Percentiles rank a stretch among this genome's conserved stretches.
phyloP scores from a whole-genome alignment of 352 stramenopile genomes.

The Globisporangium acanthophoron region DNA sequence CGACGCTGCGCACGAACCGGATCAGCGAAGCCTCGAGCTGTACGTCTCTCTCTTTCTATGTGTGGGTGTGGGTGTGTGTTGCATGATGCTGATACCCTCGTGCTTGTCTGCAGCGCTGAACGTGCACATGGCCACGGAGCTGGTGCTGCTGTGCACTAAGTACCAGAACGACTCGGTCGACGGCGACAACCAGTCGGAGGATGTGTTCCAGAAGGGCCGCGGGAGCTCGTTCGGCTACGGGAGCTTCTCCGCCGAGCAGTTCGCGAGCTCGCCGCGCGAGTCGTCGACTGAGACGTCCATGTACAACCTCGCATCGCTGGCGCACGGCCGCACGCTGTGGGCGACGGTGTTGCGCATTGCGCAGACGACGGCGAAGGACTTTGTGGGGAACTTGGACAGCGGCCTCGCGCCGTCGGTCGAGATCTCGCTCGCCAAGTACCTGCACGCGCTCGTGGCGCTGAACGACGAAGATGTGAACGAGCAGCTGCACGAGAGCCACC shows the following conservation, averaged over 20 bases:
- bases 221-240: slow-evolving; percentile 41
- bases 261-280: slow-evolving; percentile 47
- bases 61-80: not conserved
- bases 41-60: slow-evolving; percentile 10
- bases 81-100: not conserved
- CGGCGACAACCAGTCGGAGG: slow-evolving; percentile 25
- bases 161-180: slow-evolving; percentile 41
- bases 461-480: slow-evolving; percentile 59
- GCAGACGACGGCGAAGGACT: slow-evolving; percentile 32
- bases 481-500: slow-evolving; percentile 47
- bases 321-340: slow-evolving; percentile 55
- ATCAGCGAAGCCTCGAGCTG: slow-evolving; percentile 49
- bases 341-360: slow-evolving; percentile 41
- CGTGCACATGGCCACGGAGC: slow-evolving; percentile 68
- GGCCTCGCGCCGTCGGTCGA: slow-evolving; percentile 68
- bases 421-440: slow-evolving; percentile 77
- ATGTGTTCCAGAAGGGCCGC: slow-evolving; percentile 24
- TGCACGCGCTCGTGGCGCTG: slow-evolving; percentile 70
- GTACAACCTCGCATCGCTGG: slow-evolving; percentile 74
- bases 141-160: slow-evolving; percentile 62
- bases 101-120: slow-evolving; percentile 30
- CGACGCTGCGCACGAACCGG: slow-evolving; percentile 39
- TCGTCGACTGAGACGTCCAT: slow-evolving; percentile 61
- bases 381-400: slow-evolving; percentile 58
- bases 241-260: slow-evolving; percentile 52